Conservation (phyloP, 2,329 filamentous ascomycete genomes). For the Penicillium nordicum region DNA sequence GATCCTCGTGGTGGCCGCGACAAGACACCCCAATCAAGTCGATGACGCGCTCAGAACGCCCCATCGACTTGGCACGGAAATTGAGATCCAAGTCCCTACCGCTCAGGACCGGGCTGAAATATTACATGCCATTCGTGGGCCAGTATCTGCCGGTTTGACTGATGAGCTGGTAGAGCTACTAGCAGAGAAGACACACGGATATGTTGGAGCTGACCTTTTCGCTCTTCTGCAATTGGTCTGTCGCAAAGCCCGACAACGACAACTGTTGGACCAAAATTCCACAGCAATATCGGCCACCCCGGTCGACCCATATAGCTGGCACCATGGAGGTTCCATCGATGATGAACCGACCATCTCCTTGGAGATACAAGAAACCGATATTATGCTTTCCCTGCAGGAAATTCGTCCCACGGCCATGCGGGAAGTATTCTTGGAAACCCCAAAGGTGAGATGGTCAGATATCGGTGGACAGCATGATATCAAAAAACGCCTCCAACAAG, state of each 20-base stretch:
- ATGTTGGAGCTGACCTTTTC: constrained; percentile 74
- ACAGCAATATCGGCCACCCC: not conserved
- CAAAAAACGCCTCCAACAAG: constrained; percentile 63
- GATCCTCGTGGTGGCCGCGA: constrained; percentile 72
- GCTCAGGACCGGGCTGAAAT: constrained; percentile 69
- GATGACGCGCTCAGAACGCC: constrained; percentile 64
- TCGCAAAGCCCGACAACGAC: constrained; percentile 38
- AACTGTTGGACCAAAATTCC: constrained; percentile 17
- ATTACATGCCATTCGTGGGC: constrained; percentile 56
- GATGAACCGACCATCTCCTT: constrained; percentile 23
- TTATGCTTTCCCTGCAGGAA: constrained; percentile 56
- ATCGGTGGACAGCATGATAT: constrained; percentile 80
- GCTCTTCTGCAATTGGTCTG: constrained; percentile 58
- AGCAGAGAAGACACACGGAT: constrained; percentile 78
- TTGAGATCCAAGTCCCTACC: constrained; percentile 76
- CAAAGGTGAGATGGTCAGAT: constrained; percentile 79
- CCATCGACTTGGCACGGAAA: constrained; percentile 62
- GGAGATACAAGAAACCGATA: constrained; percentile 35
- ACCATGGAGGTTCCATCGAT: not conserved
- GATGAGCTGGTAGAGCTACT: constrained; percentile 58
- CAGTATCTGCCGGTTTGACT: constrained; percentile 47
- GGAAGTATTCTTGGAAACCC: constrained; percentile 83
- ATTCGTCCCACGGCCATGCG: constrained; percentile 83
- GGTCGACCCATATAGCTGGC: not conserved
- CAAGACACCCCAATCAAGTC: constrained; percentile 69